These are phyloP conservation scores for Ophiostoma ulmi DNA, from an alignment of 2,329 filamentous ascomycete species.

Conservation along the genomic window DNA sequence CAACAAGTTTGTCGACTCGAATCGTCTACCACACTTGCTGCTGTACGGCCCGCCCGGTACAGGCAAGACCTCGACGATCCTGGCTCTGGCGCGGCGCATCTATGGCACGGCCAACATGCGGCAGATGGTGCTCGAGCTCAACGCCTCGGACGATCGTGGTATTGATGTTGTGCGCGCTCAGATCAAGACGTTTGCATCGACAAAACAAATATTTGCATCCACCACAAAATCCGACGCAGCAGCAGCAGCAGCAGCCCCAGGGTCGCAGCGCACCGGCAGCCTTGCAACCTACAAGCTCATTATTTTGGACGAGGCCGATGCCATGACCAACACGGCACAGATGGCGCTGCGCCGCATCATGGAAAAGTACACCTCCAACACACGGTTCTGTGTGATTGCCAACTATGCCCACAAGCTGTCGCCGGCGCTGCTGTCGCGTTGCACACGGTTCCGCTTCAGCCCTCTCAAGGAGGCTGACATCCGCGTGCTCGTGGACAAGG, in stretches of 20 bases:
- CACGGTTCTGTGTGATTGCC: conserved; percentile 94
- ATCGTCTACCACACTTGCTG: conserved; percentile 88
- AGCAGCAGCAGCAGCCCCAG: conserved; percentile 32
- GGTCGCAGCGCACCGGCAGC: conserved; percentile 33
- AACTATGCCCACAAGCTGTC: conserved; percentile 99
- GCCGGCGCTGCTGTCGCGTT: conserved; percentile 84
- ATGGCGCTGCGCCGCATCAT: conserved; percentile 96
- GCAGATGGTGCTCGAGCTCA: conserved; percentile 97
- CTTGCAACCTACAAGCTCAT: conserved; percentile 88
- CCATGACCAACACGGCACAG: conserved; percentile 97
- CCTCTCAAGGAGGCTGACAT: conserved; percentile 89
- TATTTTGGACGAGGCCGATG: conserved; percentile 96
- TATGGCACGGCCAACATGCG: conserved; percentile 90
- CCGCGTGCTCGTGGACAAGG: conserved; percentile 75
- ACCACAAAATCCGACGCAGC: conserved; percentile 36
- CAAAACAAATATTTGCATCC: conserved; percentile 86
- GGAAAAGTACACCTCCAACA: conserved; percentile 99
- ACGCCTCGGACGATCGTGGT: conserved; percentile 92
- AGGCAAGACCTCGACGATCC: conserved; percentile 93
- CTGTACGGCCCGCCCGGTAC: conserved; percentile 96
- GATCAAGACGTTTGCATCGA: conserved; percentile 98
- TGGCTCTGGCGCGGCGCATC: conserved; percentile 87
- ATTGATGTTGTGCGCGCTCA: conserved; percentile 98
- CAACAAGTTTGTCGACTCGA: conserved; percentile 94
- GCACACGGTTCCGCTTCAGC: conserved; percentile 91